phyloP scores from a whole-genome alignment of 495 filamentous ascomycete species.

The Apodospora peruviana region DNA sequence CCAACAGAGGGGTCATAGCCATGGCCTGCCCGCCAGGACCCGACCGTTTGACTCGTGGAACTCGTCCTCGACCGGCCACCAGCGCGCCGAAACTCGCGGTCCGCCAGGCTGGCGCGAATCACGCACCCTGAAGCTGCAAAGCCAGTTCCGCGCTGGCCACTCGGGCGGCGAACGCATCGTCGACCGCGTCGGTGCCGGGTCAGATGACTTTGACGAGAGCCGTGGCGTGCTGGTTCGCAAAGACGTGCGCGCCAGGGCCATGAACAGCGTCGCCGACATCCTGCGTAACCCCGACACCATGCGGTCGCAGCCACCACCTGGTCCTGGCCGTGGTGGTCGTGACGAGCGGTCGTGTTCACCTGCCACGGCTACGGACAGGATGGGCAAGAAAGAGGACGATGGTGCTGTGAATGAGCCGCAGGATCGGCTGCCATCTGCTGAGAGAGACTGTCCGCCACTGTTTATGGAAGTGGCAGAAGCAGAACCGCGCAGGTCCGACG shows the following conservation, averaged over 20 bases:
- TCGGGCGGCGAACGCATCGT: slow-evolving; percentile 48
- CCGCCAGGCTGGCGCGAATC: slow-evolving; percentile 67
- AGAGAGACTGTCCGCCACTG: no score
- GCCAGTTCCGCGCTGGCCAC: slow-evolving; percentile 56
- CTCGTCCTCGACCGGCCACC: slow-evolving; percentile 73
- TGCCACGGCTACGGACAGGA: background rate
- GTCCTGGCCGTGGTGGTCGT: background rate
- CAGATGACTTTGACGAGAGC: slow-evolving; percentile 42
- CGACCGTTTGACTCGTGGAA: slow-evolving; percentile 75
- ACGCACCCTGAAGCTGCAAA: slow-evolving; percentile 57
- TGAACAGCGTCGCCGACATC: slow-evolving; percentile 43
- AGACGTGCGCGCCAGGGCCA: slow-evolving; percentile 34
- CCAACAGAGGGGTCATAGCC: no score
- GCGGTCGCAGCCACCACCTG: slow-evolving; percentile 1
- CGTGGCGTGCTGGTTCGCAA: slow-evolving; percentile 38
- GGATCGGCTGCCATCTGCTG: no score
- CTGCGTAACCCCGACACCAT: slow-evolving; percentile 39
- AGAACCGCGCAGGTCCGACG: slow-evolving; percentile 26
- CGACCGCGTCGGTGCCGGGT: slow-evolving; percentile 53
- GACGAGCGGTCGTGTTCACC: background rate
- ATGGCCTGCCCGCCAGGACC: slow-evolving; percentile 5
- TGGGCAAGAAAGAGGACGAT: background rate
- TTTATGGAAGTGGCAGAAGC: background rate
- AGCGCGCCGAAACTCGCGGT: slow-evolving; percentile 59
- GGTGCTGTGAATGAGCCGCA: background rate